Percentiles rank a stretch among this genome's conserved stretches.
phyloP scores from a whole-genome alignment of 169 alveolate species.

The Cryptosporidium sp. region DNA sequence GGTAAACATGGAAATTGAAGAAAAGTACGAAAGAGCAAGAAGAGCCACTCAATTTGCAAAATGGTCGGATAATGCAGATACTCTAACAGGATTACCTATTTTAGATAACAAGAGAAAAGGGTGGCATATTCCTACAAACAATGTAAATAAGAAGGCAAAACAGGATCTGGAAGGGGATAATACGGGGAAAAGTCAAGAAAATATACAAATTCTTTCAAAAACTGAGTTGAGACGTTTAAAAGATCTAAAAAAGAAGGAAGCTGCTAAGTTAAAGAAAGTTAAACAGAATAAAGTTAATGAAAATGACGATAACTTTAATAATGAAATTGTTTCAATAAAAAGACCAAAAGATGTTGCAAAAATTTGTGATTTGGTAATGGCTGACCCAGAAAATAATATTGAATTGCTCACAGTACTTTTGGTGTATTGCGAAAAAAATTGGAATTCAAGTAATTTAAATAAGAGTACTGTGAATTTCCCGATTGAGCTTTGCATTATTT shows the following conservation, averaged over 20 bases:
- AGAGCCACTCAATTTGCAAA: conserved; percentile 11
- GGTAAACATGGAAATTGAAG: conserved; percentile 33
- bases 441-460: neutral
- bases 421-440: conserved; percentile 13
- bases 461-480: neutral
- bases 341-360: conserved; percentile 57
- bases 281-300: conserved; percentile 3
- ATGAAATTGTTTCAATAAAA: neutral
- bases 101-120: conserved; percentile 43
- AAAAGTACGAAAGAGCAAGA: conserved; percentile 38
- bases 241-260: conserved; percentile 31
- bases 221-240: conserved; percentile 28
- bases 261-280: neutral
- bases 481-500: conserved; percentile 19
- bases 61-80: conserved; percentile 65
- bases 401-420: conserved; percentile 10
- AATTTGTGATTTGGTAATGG: conserved; percentile 43
- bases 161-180: neutral
- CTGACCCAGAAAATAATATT: conserved; percentile 49
- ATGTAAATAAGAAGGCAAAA: conserved; percentile 11
- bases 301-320: neutral
- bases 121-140: conserved; percentile 32
- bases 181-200: neutral
- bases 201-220: neutral
- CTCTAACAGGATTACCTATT: conserved; percentile 38